Evolutionary conservation across 2,329 filamentous ascomycete genomes (phyloP).

Genomic region (Ophiostoma ulmi): DNA sequence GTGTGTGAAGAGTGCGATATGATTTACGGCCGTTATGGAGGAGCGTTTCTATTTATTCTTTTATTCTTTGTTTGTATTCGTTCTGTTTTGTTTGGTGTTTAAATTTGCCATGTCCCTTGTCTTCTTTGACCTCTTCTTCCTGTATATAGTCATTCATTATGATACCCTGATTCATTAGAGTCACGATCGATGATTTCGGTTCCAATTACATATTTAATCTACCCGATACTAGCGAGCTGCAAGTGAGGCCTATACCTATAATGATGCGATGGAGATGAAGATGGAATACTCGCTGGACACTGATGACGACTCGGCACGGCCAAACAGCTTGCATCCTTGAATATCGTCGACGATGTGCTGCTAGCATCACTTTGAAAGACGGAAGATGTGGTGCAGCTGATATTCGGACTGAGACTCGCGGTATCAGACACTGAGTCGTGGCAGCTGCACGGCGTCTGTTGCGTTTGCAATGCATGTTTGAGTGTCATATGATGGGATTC

Average conservation of each 20-base stretch:
- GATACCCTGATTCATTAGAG: slow-evolving; percentile 7
- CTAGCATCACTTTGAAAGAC: no score
- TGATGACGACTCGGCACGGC: background rate
- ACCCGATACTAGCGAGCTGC: background rate
- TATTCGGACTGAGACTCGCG: background rate
- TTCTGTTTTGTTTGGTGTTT: background rate
- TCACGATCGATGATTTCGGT: slow-evolving; percentile 5
- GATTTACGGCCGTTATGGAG: background rate
- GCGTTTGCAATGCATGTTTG: background rate
- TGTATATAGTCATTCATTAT: background rate
- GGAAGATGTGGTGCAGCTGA: background rate
- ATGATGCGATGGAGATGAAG: background rate
- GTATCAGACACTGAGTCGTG: background rate
- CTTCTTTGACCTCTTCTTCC: background rate
- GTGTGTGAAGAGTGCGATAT: background rate
- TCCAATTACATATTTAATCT: background rate
- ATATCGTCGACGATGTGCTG: background rate
- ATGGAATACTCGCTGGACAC: background rate
- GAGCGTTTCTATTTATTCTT: background rate
- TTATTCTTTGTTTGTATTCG: background rate
- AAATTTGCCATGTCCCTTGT: background rate
- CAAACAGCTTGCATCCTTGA: no score
- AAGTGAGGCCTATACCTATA: no score
- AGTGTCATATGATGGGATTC: background rate
- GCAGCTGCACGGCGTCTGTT: background rate